A percentile compares a stretch with the other conserved stretches of the same genome.
Evolutionary conservation across 371 early-diverging fungal genomes (phyloP).

Genomic region (Mortierella sp.): DNA sequence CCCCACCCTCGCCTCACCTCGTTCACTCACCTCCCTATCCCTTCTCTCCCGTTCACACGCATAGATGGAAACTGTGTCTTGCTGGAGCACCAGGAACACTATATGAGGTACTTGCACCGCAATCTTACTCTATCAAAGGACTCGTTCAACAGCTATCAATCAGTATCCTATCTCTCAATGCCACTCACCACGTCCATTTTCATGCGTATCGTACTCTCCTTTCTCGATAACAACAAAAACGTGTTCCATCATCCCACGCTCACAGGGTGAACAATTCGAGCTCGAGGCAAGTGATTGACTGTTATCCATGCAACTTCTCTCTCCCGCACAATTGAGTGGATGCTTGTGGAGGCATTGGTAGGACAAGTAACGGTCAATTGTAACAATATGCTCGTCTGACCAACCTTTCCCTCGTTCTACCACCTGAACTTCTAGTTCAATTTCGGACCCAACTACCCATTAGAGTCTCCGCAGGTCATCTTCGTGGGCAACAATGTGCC

Average conservation of each 20-base stretch:
- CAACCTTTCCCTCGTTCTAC: no score
- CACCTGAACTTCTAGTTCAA: constrained; percentile 89
- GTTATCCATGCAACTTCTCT: no score
- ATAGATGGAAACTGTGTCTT: constrained; percentile 71
- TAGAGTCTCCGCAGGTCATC: constrained; percentile 84
- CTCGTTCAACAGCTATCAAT: no score
- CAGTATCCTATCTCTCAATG: not conserved
- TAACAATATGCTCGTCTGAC: no score
- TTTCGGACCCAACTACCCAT: constrained; percentile 84
- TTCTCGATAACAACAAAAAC: not conserved
- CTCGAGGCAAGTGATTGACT: constrained; percentile 65
- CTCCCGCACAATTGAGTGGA: no score
- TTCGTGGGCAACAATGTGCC: constrained; percentile 75
- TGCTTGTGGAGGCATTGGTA: no score
- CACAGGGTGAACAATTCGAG: constrained; percentile 42
- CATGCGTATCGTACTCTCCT: not conserved
- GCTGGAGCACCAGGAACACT: constrained; percentile 74
- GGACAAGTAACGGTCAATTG: no score
- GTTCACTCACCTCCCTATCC: not conserved
- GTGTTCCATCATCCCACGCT: not conserved
- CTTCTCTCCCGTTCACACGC: not conserved
- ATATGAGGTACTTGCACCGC: constrained; percentile 61
- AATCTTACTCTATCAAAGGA: not conserved
- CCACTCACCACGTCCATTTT: not conserved
- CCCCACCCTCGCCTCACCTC: not conserved